Evolutionary conservation across 768 basidiomycete genomes (phyloP).

Genomic region (Favolaschia claudopus): DNA sequence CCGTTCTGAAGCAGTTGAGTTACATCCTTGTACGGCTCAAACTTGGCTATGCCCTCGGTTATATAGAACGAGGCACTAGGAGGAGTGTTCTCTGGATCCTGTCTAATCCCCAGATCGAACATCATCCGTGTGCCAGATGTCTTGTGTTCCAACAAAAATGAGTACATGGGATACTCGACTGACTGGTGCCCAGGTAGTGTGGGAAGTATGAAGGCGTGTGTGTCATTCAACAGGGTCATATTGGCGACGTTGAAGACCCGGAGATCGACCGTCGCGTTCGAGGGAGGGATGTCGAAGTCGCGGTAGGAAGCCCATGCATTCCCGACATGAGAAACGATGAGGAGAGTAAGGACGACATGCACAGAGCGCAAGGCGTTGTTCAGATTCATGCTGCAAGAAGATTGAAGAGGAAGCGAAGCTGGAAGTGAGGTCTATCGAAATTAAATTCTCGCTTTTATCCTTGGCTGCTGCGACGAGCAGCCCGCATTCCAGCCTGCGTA

Average conservation of each 20-base stretch:
- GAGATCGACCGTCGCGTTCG: conserved; percentile 8
- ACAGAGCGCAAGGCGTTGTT: no score
- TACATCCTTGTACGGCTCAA: not conserved
- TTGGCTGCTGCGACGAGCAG: no score
- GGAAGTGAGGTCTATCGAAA: no score
- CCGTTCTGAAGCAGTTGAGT: not conserved
- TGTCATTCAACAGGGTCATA: not conserved
- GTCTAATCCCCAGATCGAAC: conserved; percentile 16
- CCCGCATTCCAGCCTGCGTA: no score
- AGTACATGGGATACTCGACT: not conserved
- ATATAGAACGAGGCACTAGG: not conserved
- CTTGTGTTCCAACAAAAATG: not conserved
- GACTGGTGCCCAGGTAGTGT: not conserved
- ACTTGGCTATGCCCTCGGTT: not conserved
- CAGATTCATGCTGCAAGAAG: no score
- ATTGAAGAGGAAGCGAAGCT: no score
- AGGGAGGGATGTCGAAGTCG: conserved; percentile 11
- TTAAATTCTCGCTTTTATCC: no score
- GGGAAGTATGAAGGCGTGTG: not conserved
- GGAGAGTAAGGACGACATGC: no score
- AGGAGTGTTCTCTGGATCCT: conserved; percentile 1
- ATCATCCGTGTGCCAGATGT: not conserved
- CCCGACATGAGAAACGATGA: no score
- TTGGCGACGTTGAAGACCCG: conserved; percentile 8
- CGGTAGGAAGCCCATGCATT: no score